Percentiles rank a stretch among this genome's conserved stretches.
phyloP scores from a whole-genome alignment of 805 yeast species.

The Citeromyces nyonsensis region DNA sequence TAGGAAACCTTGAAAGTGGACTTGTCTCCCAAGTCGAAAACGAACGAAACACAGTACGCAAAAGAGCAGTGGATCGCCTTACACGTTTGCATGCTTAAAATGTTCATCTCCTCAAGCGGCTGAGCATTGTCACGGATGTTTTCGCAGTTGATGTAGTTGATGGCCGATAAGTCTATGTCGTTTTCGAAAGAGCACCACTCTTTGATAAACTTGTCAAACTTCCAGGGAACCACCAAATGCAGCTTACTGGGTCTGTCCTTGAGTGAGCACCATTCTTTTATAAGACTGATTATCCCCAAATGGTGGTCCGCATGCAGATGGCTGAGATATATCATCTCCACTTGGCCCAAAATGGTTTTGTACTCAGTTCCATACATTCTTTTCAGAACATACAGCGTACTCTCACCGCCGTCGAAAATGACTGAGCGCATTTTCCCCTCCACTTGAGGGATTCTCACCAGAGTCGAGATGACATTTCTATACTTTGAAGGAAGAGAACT shows the following conservation, averaged over 20 bases:
- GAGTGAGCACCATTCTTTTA: conserved; percentile 46
- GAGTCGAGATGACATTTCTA: conserved; percentile 73
- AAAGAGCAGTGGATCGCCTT: conserved; percentile 75
- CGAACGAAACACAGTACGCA: conserved; percentile 57
- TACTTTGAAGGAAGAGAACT: conserved; percentile 76
- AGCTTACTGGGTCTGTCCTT: conserved; percentile 19
- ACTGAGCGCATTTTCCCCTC: conserved; percentile 12
- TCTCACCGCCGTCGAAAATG: conserved; percentile 91
- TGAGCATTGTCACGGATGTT: conserved; percentile 19
- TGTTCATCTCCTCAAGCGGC: conserved; percentile 21
- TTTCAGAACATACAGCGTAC: conserved; percentile 58
- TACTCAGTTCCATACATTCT: conserved; percentile 33
- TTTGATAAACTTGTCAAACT: conserved; percentile 42
- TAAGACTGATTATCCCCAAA: conserved; percentile 60
- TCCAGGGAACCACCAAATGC: conserved; percentile 63
- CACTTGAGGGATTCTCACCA: conserved; percentile 52
- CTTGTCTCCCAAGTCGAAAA: conserved; percentile 18
- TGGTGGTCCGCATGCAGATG: conserved; percentile 98
- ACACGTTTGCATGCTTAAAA: conserved; percentile 37
- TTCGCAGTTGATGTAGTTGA: conserved; percentile 42
- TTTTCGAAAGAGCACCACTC: conserved; percentile 40
- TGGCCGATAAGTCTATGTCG: conserved; percentile 22
- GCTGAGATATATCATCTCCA: conserved; percentile 55
- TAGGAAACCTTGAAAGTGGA: conserved; percentile 55
- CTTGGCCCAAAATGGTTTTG: conserved; percentile 32